These are phyloP conservation scores for Lipomyces chichibuensis DNA, from an alignment of 805 yeast genomes.

Conservation along the genomic window DNA sequence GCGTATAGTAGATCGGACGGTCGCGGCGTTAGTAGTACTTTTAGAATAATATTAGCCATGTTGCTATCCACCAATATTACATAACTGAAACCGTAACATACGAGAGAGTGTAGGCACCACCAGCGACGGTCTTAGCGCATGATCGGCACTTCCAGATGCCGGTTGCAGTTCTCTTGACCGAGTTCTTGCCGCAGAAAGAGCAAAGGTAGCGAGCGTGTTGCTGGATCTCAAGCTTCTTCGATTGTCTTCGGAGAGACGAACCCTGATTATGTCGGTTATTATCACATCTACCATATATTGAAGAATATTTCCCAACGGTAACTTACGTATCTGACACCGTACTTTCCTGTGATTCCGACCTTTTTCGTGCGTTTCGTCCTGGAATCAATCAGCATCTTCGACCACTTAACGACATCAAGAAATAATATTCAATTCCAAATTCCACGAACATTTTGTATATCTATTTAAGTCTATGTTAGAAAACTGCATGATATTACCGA, in stretches of 20 bases:
- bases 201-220: constrained; percentile 99
- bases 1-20: constrained; percentile 99
- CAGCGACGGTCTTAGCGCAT: constrained; percentile 96
- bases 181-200: constrained; percentile 99
- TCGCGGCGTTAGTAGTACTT: constrained; percentile 98
- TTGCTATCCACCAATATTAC: neutral
- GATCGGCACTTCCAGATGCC: constrained; percentile 99
- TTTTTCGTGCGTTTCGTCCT: constrained; percentile 99
- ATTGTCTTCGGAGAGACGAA: constrained; percentile 99
- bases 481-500: neutral
- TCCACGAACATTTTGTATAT: neutral
- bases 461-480: neutral
- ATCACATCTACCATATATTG: neutral
- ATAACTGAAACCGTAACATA: constrained; percentile 21
- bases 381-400: neutral
- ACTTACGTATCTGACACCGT: constrained; percentile 93
- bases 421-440: neutral
- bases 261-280: constrained; percentile 50
- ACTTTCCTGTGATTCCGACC: constrained; percentile 99
- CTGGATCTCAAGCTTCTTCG: constrained; percentile 98
- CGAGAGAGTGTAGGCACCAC: constrained; percentile 99
- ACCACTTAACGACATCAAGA: neutral
- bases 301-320: neutral
- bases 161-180: constrained; percentile 95
- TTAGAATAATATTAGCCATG: neutral